Evolutionary conservation across 768 basidiomycete genomes (phyloP).

Genomic region (Mycena capillaripes): DNA sequence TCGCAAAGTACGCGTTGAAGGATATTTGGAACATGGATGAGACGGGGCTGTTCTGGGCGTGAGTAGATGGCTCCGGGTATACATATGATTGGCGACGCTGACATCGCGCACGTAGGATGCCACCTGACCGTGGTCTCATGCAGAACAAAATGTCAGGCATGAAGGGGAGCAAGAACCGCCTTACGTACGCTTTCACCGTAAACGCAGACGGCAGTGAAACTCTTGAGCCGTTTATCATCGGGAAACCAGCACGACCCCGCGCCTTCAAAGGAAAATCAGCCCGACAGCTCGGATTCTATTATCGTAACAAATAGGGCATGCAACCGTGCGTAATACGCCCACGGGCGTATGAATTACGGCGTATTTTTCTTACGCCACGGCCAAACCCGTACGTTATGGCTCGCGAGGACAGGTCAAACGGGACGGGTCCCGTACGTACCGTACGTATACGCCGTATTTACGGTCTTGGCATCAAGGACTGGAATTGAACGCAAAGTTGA

Average conservation of each 20-base stretch:
- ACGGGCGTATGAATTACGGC: too few relatives aligned
- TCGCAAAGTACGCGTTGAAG: constrained; percentile 43
- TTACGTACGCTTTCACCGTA: constrained; percentile 43
- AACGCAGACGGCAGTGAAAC: constrained; percentile 53
- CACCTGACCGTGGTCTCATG: constrained; percentile 26
- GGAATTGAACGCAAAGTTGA: too few relatives aligned
- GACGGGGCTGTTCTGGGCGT: constrained; percentile 41
- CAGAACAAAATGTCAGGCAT: constrained; percentile 12
- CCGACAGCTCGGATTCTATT: constrained; percentile 50
- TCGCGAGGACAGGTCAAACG: too few relatives aligned
- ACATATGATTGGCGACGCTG: constrained; percentile 20
- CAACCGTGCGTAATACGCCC: too few relatives aligned
- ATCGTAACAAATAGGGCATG: too few relatives aligned
- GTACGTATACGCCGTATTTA: too few relatives aligned
- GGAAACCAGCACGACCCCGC: constrained; percentile 45
- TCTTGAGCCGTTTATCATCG: constrained; percentile 48
- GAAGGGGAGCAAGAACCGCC: constrained; percentile 27
- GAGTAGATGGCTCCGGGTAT: constrained; percentile 48
- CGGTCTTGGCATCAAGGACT: too few relatives aligned
- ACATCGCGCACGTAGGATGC: background rate
- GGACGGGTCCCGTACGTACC: too few relatives aligned
- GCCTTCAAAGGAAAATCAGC: constrained; percentile 47
- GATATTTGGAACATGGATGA: constrained; percentile 57
- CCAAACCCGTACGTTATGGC: too few relatives aligned
- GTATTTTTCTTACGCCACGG: too few relatives aligned